These are phyloP conservation scores for Pythium graminicola DNA, from an alignment of 352 stramenopile species.

Conservation along the genomic window DNA sequence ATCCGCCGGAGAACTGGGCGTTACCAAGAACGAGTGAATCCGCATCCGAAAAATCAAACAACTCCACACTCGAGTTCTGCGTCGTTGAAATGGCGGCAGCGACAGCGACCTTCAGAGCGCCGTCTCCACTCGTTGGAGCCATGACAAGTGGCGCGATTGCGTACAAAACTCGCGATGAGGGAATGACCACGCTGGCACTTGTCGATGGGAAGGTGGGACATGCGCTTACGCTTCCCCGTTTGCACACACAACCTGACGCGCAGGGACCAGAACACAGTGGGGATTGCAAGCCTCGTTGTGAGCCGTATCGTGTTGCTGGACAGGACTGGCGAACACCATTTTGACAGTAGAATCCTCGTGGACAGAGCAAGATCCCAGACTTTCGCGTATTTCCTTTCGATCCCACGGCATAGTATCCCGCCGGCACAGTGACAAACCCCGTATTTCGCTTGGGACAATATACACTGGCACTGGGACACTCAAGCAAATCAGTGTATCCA, in stretches of 20 bases:
- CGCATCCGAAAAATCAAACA: slow-evolving; percentile 45
- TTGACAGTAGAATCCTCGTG: slow-evolving; percentile 46
- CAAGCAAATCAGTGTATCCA: slow-evolving; percentile 30
- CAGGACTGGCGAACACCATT: slow-evolving; percentile 32
- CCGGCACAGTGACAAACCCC: slow-evolving; percentile 29
- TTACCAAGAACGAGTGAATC: slow-evolving; percentile 26
- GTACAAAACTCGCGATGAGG: slow-evolving; percentile 31
- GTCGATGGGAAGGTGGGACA: slow-evolving; percentile 30
- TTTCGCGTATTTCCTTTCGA: slow-evolving; percentile 29
- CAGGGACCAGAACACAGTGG: slow-evolving; percentile 45
- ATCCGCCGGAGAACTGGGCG: slow-evolving; percentile 23
- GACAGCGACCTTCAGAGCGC: slow-evolving; percentile 3
- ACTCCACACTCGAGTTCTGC: slow-evolving; percentile 18
- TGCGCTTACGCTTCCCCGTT: slow-evolving; percentile 37
- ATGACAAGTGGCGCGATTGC: slow-evolving; percentile 23
- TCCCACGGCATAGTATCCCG: slow-evolving; percentile 40
- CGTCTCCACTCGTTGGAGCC: slow-evolving; percentile 15
- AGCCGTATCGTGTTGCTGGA: slow-evolving; percentile 39
- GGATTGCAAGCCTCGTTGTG: slow-evolving; percentile 27
- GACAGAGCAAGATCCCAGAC: slow-evolving; percentile 30
- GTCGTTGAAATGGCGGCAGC: not conserved
- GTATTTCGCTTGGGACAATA: slow-evolving; percentile 44
- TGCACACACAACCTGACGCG: slow-evolving; percentile 38
- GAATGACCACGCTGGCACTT: slow-evolving; percentile 24
- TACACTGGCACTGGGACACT: slow-evolving; percentile 31